These are phyloP conservation scores for Melaleuca quinquenervia DNA, from an alignment of 345 rosid species.

Conservation along the genomic window DNA sequence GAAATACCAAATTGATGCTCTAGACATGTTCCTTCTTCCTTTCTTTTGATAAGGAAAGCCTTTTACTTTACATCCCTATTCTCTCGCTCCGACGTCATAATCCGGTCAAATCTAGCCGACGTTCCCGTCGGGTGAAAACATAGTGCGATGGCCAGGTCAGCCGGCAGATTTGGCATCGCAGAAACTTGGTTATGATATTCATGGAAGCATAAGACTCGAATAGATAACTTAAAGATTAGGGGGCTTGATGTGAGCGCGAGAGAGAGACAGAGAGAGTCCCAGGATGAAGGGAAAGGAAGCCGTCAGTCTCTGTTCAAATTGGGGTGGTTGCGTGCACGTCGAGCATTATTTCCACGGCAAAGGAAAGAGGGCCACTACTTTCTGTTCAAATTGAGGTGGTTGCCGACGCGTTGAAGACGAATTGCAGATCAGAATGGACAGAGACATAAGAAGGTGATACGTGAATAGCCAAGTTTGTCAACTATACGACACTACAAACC, in stretches of 20 bases:
- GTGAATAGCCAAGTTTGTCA: neutral
- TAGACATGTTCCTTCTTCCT: rapidly evolving
- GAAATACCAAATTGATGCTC: neutral
- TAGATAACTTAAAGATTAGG: neutral
- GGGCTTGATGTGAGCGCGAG: neutral
- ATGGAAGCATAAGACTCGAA: neutral
- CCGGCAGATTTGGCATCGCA: neutral
- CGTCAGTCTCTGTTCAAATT: neutral
- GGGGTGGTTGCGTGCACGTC: neutral
- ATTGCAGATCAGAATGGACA: neutral
- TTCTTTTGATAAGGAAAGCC: neutral
- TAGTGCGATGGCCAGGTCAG: neutral
- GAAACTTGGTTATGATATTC: neutral
- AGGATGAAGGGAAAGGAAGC: neutral
- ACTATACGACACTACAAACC: neutral
- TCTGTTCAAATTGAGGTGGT: neutral
- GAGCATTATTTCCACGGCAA: neutral
- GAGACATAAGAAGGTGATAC: neutral
- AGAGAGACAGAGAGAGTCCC: neutral
- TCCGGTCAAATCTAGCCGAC: neutral
- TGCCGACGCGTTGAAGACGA: neutral
- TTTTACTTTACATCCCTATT: neutral
- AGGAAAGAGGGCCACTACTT: neutral
- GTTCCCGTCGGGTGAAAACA: neutral
- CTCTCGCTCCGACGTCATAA: neutral